These are phyloP conservation scores for Populus nigra DNA, from an alignment of 345 rosid species.

Conservation along the genomic window DNA sequence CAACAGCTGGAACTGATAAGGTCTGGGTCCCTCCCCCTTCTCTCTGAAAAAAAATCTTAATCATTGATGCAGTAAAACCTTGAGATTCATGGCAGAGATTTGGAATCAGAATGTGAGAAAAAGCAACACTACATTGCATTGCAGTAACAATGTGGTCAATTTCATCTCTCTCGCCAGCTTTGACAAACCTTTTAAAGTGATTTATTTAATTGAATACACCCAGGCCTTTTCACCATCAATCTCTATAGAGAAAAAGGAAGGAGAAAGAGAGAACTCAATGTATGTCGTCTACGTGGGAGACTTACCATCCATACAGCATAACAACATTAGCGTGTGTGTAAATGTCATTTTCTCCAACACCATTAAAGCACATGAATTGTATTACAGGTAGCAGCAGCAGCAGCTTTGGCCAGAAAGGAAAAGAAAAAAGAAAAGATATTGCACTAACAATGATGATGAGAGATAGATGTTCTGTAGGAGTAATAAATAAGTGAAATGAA, in stretches of 20 bases:
- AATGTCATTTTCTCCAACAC: conserved; percentile 19
- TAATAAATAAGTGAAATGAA: conserved; percentile 3
- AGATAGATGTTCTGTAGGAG: conserved; percentile 11
- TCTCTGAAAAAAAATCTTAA: conserved; percentile 30
- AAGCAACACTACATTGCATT: neutral
- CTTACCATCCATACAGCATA: conserved; percentile 8
- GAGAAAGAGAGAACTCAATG: neutral
- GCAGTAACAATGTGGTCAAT: conserved; percentile 27
- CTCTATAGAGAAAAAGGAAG: neutral
- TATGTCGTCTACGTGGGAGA: conserved; percentile 39
- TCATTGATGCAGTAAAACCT: conserved; percentile 49
- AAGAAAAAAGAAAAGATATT: neutral
- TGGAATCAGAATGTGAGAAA: conserved; percentile 16
- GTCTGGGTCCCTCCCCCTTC: conserved; percentile 34
- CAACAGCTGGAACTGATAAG: conserved; percentile 70
- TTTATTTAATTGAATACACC: neutral
- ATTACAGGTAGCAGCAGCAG: neutral
- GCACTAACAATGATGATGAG: conserved; percentile 33
- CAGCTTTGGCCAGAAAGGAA: neutral
- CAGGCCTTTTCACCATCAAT: neutral
- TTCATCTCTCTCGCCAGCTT: conserved; percentile 25
- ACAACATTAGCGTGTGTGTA: neutral
- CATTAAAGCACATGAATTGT: conserved; percentile 5
- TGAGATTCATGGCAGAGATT: conserved; percentile 37
- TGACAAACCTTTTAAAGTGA: conserved; percentile 13